Base-by-base conservation (phyloP, 176 grass and related monocot genomes). In the Triticum dicoccoides region DNA sequence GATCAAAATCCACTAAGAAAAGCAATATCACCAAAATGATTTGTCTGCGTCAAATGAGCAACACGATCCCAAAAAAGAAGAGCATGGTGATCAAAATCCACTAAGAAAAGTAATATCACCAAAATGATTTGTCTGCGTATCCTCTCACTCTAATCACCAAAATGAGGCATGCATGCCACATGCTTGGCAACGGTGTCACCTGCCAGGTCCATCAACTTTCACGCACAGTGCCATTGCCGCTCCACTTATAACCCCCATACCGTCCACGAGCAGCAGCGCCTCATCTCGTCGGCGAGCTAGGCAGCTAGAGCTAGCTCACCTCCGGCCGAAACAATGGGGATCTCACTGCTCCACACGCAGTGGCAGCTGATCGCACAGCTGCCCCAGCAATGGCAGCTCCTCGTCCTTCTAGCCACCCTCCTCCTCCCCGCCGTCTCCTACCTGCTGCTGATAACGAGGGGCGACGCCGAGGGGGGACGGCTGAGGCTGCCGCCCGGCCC, bases 401-500 rank as follows among this genome's bases (percentile, higher is more conserved):
- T 21, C 21, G 0, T 38, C 14, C n/a, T 1, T 20, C 52, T 56
- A 0, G 52, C 52, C 18, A 18, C 17, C 0, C 24, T 85, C 17
- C 12, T 89, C 9, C 24, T 80, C 3, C 21, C 73, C 10, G 6
- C 52, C 10, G 1, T 63, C 21, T 59, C 29, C 2, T 8, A 32
- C 32, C 3, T 76, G 37, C 49, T 24, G 56, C 25, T 25, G 56
- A 17, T 54, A 23, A 62, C 61, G 11, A 44, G 61, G 15, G 0
- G 35, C 35, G 0, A 4, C 35, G 37, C 0, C 1, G 10, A 24
- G 52, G 11, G 17, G 37, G 56, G 34, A 3, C 17, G 52, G 39
- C 56, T 67, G 1, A 70, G 8, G 11, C 65, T 89, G 39, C 87
- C 94, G 11, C 94, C 91, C 5, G 84, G 89, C 0, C 91, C 89